Conservation (phyloP, 2,329 filamentous ascomycete genomes). For the Apiospora malaysiana region DNA sequence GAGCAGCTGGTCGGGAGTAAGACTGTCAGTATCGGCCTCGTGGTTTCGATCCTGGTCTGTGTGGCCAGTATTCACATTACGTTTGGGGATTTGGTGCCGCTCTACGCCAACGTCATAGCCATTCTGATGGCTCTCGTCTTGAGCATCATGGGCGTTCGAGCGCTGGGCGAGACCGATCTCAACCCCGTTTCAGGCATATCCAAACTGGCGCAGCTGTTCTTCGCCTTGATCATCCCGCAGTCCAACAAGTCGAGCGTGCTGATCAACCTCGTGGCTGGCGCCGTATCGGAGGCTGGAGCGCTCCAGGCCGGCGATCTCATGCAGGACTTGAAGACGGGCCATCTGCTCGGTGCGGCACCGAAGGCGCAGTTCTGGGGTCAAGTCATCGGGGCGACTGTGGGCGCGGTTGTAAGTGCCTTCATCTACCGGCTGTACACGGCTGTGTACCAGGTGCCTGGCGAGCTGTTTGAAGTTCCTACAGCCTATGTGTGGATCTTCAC, state of each 20-base stretch:
- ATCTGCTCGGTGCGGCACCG: constrained; percentile 88
- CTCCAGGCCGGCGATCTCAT: constrained; percentile 95
- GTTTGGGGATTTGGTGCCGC: constrained; percentile 82
- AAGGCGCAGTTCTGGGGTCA: constrained; percentile 98
- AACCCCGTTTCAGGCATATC: constrained; percentile 97
- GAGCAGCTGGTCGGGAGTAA: constrained; percentile 79
- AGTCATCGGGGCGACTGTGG: constrained; percentile 85
- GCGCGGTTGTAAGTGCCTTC: constrained; percentile 82
- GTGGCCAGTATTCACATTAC: constrained; percentile 80
- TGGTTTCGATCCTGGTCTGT: constrained; percentile 79
- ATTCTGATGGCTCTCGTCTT: constrained; percentile 83
- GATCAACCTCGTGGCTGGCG: constrained; percentile 93
- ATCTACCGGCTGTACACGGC: constrained; percentile 88
- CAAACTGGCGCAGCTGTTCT: constrained; percentile 94
- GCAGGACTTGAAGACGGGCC: constrained; percentile 96
- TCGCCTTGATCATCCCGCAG: constrained; percentile 85
- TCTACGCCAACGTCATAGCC: constrained; percentile 76
- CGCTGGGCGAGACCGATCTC: constrained; percentile 83
- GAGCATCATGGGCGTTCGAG: constrained; percentile 76
- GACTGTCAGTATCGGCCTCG: constrained; percentile 75
- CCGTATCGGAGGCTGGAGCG: constrained; percentile 83
- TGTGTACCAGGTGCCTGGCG: constrained; percentile 87
- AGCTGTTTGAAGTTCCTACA: constrained; percentile 91
- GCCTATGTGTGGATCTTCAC: constrained; percentile 99
- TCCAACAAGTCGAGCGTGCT: constrained; percentile 85